These are phyloP conservation scores for Tylopilus sp. DNA, from an alignment of 1,284 basidiomycete species.

Conservation along the genomic window DNA sequence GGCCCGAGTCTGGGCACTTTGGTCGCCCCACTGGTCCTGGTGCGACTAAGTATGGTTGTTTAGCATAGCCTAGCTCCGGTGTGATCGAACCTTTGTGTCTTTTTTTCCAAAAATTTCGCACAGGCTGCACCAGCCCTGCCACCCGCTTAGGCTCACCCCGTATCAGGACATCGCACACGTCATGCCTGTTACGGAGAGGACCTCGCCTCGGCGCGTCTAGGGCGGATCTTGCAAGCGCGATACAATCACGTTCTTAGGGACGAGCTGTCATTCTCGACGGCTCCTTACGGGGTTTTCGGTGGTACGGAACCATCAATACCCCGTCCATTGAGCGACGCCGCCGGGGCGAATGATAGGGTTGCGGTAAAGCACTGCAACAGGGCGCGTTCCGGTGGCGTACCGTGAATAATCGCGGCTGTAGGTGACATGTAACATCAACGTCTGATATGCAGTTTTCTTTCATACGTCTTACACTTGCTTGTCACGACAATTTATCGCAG, in stretches of 20 bases:
- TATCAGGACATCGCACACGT: slow-evolving; percentile 9
- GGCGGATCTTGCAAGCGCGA: slow-evolving; percentile 20
- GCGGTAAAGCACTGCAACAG: slow-evolving; percentile 2
- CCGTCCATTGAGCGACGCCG: slow-evolving; percentile 13
- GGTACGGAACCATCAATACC: slow-evolving; percentile 5
- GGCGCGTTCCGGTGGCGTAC: slow-evolving; percentile 19
- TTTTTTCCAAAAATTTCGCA: slow-evolving; percentile 11
- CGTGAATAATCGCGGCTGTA: slow-evolving; percentile 10
- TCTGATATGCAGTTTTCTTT: background rate
- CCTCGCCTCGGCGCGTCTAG: background rate
- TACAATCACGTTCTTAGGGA: background rate
- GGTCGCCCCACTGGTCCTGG: slow-evolving; percentile 7
- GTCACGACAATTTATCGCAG: background rate
- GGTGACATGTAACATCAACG: slow-evolving; percentile 7
- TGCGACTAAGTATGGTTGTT: slow-evolving; percentile 14
- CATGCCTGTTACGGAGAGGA: slow-evolving; percentile 2
- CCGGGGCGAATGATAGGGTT: slow-evolving; percentile 15
- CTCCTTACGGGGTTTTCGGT: background rate
- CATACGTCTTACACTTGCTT: background rate
- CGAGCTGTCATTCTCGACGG: background rate
- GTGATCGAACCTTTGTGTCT: slow-evolving; percentile 27
- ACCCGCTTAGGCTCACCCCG: slow-evolving; percentile 8
- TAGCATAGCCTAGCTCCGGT: slow-evolving; percentile 29
- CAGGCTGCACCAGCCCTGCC: slow-evolving; percentile 8
- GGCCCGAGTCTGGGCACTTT: slow-evolving; percentile 11